Conservation (phyloP, 768 basidiomycete genomes). For the Lepiota subincarnata region DNA sequence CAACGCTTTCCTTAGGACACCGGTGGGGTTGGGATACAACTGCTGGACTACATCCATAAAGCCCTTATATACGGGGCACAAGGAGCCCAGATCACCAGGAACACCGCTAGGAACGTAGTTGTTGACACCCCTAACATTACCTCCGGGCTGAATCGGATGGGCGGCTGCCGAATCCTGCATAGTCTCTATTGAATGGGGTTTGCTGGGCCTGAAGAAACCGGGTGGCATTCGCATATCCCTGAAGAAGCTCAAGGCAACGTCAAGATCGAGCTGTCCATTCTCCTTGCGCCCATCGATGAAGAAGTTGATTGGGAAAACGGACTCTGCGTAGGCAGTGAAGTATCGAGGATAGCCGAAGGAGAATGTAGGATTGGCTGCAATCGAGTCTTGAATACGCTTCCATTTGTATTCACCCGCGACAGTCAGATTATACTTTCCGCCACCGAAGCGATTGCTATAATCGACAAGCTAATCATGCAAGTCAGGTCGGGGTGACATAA, state of each 20-base stretch:
- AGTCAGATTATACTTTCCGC: conserved; percentile 20
- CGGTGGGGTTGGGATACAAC: conserved; percentile 18
- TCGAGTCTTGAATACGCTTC: conserved; percentile 19
- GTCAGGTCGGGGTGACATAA: background rate
- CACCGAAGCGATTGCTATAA: conserved; percentile 18
- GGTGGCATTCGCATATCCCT: conserved; percentile 16
- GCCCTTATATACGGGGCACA: conserved; percentile 15
- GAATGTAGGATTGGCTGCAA: conserved; percentile 18
- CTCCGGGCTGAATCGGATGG: conserved; percentile 1
- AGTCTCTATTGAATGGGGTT: conserved; percentile 2
- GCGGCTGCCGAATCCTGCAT: background rate
- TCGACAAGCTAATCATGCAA: conserved; percentile 11
- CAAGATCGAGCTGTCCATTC: conserved; percentile 11
- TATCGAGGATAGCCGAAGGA: conserved; percentile 16
- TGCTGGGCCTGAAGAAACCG: conserved; percentile 14
- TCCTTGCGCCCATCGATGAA: conserved; percentile 18
- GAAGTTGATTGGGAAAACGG: conserved; percentile 16
- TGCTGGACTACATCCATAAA: conserved; percentile 12
- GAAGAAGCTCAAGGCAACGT: conserved; percentile 18
- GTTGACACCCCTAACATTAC: too few species aligned
- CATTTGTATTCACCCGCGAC: conserved; percentile 16
- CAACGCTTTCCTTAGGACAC: conserved; percentile 12
- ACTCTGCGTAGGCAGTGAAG: conserved; percentile 18
- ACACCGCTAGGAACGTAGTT: too few species aligned
- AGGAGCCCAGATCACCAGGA: background rate